Evolutionary conservation across 495 filamentous ascomycete species (phyloP), one percentile per base, ranked within the genome.

Genomic region (Aspergillus kassunensis): DNA sequence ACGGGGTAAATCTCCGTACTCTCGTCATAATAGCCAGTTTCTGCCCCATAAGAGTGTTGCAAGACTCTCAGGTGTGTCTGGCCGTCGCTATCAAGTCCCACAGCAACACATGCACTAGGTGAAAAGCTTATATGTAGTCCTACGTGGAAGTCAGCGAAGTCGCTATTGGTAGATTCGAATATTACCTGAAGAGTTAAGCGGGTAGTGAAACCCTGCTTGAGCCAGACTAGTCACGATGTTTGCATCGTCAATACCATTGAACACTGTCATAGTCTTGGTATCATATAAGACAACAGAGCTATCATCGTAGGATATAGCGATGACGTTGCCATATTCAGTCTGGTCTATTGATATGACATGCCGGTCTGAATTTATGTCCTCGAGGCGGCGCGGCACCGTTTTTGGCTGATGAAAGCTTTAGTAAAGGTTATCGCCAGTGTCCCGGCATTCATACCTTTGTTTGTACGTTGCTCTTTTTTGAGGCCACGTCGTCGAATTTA

Each of bases 261-360:
- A 74, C 31, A 81, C 68, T 1, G 75, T 67, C 82, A 93, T 82
- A 4, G 82, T 87, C 46, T 74, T 70, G 10, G 88, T 79, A 52
- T 93, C 84, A 41, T 89, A 83, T 63, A 91, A 89, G 44, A 90
- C 79, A 23, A 91, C 73, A 0, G 84, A 85, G 13, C 89, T 88
- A 58, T 93, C 90, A 56, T 85, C 86, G 45, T 85, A 85, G 10
- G 76, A 76, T 45, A 95, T 69, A 37, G 82, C 85, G 2, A 95
- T 54, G 8, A 85, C 73, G 44, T 79, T 87, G 33, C 83, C 82
- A 36, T 84, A 79, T 60, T 87, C 84, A 12, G 86, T 69, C 7
- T 80, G 67, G 33, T 83, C 78, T 12, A 90, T 70, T 0, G 78
- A 79, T n/a, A 92, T 62, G n/a, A 91, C 66, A 43, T 87, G 71